These are phyloP conservation scores for Rhizopus delemar DNA, from an alignment of 371 early-diverging fungal species.

Conservation along the genomic window DNA sequence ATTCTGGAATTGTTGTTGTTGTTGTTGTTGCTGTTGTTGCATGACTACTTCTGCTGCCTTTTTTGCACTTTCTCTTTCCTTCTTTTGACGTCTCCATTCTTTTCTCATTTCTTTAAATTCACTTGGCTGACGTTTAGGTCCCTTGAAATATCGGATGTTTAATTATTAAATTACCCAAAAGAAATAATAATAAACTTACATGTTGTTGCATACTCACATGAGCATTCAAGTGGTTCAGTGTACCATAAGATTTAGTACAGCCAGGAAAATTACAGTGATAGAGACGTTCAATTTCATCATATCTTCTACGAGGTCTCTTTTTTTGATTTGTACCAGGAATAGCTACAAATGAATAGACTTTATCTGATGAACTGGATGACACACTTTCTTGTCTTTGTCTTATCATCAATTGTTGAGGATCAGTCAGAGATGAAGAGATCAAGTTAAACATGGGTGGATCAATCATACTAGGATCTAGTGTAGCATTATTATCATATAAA, in stretches of 20 bases:
- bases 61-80: slow-evolving; percentile 33
- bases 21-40: slow-evolving; percentile 18
- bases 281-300: slow-evolving; percentile 73
- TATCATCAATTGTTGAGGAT: slow-evolving; percentile 11
- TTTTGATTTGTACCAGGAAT: slow-evolving; percentile 63
- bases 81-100: slow-evolving; percentile 50
- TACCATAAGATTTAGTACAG: slow-evolving; percentile 74
- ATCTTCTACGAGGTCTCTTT: slow-evolving; percentile 68
- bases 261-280: slow-evolving; percentile 67
- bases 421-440: slow-evolving; percentile 12
- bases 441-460: neutral
- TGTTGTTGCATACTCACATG: slow-evolving; percentile 78
- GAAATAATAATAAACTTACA: slow-evolving; percentile 36
- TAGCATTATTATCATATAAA: neutral
- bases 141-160: slow-evolving; percentile 19
- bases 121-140: slow-evolving; percentile 49
- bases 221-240: slow-evolving; percentile 73
- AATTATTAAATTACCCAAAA: slow-evolving; percentile 2
- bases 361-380: slow-evolving; percentile 42
- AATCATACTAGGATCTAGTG: slow-evolving; percentile 2
- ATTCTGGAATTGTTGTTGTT: slow-evolving; percentile 15
- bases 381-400: slow-evolving; percentile 36
- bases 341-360: slow-evolving; percentile 66
- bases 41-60: slow-evolving; percentile 27
- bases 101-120: slow-evolving; percentile 71